A percentile compares a stretch with the other conserved stretches of the same genome.
Evolutionary conservation across 768 basidiomycete species (phyloP).

Genomic region (Pleurotus cornucopiae): DNA sequence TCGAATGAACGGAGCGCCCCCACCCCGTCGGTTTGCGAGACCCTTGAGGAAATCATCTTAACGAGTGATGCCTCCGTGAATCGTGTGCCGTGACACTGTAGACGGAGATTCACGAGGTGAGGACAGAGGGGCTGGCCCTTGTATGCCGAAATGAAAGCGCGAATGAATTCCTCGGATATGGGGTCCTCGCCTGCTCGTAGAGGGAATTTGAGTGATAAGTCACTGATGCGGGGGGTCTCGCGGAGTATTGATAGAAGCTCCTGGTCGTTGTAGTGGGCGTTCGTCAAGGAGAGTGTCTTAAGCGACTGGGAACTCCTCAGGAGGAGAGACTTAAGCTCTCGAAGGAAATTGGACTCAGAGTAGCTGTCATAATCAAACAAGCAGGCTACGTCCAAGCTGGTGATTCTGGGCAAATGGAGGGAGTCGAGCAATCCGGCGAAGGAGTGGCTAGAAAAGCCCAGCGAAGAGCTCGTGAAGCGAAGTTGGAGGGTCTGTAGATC

Average conservation of each 20-base stretch:
- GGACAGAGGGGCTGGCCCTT: background rate
- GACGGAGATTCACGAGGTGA: background rate
- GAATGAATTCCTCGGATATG: conserved; percentile 3
- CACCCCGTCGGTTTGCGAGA: background rate
- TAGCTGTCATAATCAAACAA: background rate
- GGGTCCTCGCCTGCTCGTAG: background rate
- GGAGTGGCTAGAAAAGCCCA: background rate
- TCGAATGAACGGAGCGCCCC: background rate
- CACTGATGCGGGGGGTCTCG: background rate
- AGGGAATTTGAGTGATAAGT: background rate
- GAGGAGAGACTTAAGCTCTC: background rate
- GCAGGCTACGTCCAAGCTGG: background rate
- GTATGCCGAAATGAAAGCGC: background rate
- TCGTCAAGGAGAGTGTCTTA: background rate
- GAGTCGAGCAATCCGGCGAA: background rate
- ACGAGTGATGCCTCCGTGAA: background rate
- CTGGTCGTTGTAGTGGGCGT: background rate
- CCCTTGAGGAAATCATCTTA: background rate
- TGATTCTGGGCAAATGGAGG: background rate
- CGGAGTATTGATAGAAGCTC: background rate
- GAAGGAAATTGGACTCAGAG: background rate
- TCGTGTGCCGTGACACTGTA: conserved; percentile 1
- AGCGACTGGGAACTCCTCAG: background rate
- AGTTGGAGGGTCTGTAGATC: background rate
- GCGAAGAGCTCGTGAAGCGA: background rate